Percentiles rank a stretch among this genome's conserved stretches.
Evolutionary conservation across 345 rosid species (phyloP).

Genomic region (sweet orange (Citrus sinensis)): DVS_A1.0 CM039168.1:7006001-7006500

Average conservation of each 20-base stretch:
- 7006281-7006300: not conserved
- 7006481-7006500: not conserved
- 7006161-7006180: not conserved
- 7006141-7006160: no score
- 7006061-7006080: no score
- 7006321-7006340: not conserved
- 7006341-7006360: accelerated
- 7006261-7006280: not conserved
- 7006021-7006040: no score
- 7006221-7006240: accelerated
- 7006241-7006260: not conserved
- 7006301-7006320: not conserved
- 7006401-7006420: no score
- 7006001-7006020: no score
- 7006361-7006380: not conserved
- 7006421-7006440: accelerated
- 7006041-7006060: no score
- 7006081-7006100: no score
- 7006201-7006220: not conserved
- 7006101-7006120: not conserved
- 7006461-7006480: not conserved
- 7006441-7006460: not conserved
- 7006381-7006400: not conserved
- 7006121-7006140: not conserved
- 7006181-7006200: not conserved